phyloP scores from a whole-genome alignment of 75 land plant genomes.

The Adiantum capillusveneris region DNA sequence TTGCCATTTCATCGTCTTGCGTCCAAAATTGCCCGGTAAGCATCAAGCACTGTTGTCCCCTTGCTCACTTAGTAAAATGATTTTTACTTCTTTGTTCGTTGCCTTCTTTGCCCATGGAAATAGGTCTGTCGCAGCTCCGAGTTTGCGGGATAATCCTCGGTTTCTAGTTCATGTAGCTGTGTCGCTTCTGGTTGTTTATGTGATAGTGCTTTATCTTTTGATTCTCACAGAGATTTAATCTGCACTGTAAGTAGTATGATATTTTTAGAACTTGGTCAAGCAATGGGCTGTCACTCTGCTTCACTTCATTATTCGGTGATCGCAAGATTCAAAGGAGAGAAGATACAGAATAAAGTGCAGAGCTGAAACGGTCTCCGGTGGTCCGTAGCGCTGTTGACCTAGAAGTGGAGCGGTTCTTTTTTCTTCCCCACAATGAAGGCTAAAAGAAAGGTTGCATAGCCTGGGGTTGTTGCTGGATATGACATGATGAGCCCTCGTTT shows the following conservation, averaged over 20 bases:
- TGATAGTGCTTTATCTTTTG: constrained; percentile 62
- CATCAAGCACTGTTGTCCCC: not conserved
- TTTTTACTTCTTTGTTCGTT: not conserved
- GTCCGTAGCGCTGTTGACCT: too few relatives aligned
- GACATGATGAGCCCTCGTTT: too few relatives aligned
- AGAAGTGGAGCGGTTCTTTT: too few relatives aligned
- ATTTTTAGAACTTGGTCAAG: not conserved
- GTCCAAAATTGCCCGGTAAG: constrained; percentile 71
- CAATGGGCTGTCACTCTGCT: too few relatives aligned
- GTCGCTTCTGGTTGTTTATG: constrained; percentile 69
- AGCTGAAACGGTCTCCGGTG: too few relatives aligned
- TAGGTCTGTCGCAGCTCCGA: constrained; percentile 84
- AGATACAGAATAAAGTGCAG: too few relatives aligned
- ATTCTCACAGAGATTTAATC: constrained; percentile 55
- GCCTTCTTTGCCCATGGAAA: constrained; percentile 1
- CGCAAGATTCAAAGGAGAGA: too few relatives aligned
- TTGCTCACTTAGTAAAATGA: too few relatives aligned
- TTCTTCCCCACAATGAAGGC: too few relatives aligned
- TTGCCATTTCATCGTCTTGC: constrained; percentile 74
- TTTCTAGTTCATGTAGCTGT: constrained; percentile 61
- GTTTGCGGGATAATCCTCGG: constrained; percentile 81
- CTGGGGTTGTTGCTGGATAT: too few relatives aligned
- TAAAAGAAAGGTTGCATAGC: too few relatives aligned
- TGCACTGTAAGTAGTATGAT: not conserved
- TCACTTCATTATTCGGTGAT: too few relatives aligned